Evolutionary conservation across 1,284 basidiomycete genomes (phyloP).

Genomic region (Rhizopogon parksii): DNA sequence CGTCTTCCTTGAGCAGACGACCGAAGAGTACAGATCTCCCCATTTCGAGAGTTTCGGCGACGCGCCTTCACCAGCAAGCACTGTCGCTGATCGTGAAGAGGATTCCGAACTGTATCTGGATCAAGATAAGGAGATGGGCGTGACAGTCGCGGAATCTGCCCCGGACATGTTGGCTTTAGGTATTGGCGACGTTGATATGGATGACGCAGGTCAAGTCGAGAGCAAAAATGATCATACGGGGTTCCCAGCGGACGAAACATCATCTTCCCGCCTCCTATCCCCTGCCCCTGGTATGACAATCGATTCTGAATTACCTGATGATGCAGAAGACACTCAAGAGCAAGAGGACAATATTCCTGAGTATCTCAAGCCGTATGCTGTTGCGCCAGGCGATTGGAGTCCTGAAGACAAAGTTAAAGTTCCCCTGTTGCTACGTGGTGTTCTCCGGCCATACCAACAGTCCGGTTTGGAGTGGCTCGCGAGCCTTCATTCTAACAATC

Average conservation of each 20-base stretch:
- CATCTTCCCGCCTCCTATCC: conserved; percentile 2
- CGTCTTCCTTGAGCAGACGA: conserved; percentile 20
- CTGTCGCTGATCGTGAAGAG: conserved; percentile 22
- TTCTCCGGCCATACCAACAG: conserved; percentile 90
- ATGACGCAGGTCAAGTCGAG: neutral
- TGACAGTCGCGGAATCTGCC: conserved; percentile 11
- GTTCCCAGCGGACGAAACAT: neutral
- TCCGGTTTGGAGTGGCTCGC: conserved; percentile 94
- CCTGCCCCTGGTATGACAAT: neutral
- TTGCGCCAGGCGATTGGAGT: conserved; percentile 62
- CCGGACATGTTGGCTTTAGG: neutral
- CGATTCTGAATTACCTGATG: conserved; percentile 3
- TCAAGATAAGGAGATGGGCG: conserved; percentile 14
- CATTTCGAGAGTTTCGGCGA: conserved; percentile 24
- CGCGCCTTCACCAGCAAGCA: conserved; percentile 26
- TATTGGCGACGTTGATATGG: neutral
- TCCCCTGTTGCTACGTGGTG: conserved; percentile 82
- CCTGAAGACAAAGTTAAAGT: conserved; percentile 53
- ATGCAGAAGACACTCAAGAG: conserved; percentile 13
- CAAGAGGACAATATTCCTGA: conserved; percentile 38
- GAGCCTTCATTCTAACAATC: conserved; percentile 76
- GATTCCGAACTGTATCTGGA: conserved; percentile 7
- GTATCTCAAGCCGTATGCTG: conserved; percentile 60
- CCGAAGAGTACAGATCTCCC: conserved; percentile 20
- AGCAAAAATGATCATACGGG: neutral